Evolutionary conservation across 441 rosid genomes (phyloP), one percentile per base, ranked within the genome.

Genomic region (Isatis lusitanica): DNA sequence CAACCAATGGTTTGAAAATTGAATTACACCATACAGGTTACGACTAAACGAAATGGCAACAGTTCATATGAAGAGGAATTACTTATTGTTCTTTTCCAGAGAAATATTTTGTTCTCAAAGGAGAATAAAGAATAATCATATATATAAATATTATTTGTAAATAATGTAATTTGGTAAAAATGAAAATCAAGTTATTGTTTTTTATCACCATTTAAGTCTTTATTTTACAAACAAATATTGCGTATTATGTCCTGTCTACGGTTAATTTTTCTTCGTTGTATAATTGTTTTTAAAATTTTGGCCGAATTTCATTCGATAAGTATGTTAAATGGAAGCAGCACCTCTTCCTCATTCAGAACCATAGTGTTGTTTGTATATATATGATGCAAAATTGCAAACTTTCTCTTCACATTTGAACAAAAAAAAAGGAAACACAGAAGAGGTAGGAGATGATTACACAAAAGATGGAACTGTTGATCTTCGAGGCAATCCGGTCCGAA

Each of bases 381-480:
- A 11, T 11, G n/a, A 40, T 13, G 12, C 44, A 40, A 4, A 40
- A 11, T 0, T 40, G n/a, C 44, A 12, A 40, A 40, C 44, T 40
- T n/a, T 40, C 43, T 39, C 6, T 40, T 11, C n/a, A 40, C 51
- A 6, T 12, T 26, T 28, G 5, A 26, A 12, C 15, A 15, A 30
- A n/a, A 12, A 56, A 6, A 12, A 21, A 6, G 28, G 11, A 16
- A 7, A 12, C 16, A 2, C 50, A 4, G 6, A 2, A 56, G 89
- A 84, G 78, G 66, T 71, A 59, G 87, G 81, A 28, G 85, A 64
- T 21, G 92, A 85, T 24, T 83, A 85, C 38, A 89, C 97, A 31
- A 52, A 84, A 63, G 92, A 91, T 71, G 97, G 94, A 5, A 91
- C 94, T 1, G 94, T 91, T 52, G 94, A 91, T 72, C 90, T 90